phyloP scores from a whole-genome alignment of 75 land plant genomes.

The Cunninghamia lanceolata region DNA sequence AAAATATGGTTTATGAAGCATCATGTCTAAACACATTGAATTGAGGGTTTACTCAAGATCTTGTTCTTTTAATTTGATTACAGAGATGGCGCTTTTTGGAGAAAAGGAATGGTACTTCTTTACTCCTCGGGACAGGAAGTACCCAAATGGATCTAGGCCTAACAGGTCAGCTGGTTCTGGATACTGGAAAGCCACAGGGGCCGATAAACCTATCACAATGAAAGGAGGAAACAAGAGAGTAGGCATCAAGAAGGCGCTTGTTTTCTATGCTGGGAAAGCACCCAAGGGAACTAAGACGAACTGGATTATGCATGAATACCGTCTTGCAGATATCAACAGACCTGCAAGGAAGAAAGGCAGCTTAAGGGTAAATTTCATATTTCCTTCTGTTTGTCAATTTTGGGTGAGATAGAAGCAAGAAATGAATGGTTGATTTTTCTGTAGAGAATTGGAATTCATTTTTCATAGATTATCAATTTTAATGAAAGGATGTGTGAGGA shows the following conservation, averaged over 20 bases:
- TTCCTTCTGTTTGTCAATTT: neutral
- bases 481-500: neutral
- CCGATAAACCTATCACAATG: slow-evolving; percentile 14
- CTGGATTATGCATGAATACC: slow-evolving; percentile 27
- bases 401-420: neutral
- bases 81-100: slow-evolving; percentile 12
- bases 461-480: neutral
- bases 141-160: slow-evolving; percentile 21
- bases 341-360: slow-evolving; percentile 14
- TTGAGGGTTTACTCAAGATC: neutral
- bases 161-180: slow-evolving; percentile 19
- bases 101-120: slow-evolving; percentile 21
- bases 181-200: slow-evolving; percentile 22
- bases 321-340: slow-evolving; percentile 5
- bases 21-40: neutral
- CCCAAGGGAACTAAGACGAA: slow-evolving; percentile 21
- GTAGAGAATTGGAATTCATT: neutral
- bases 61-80: neutral
- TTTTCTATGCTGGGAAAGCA: slow-evolving; percentile 21
- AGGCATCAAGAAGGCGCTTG: slow-evolving; percentile 20
- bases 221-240: slow-evolving; percentile 14
- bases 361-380: slow-evolving; percentile 5
- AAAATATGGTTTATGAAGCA: neutral
- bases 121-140: slow-evolving; percentile 15
- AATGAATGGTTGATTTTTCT: neutral